Percentiles rank a stretch among this genome's conserved stretches.
phyloP scores from a whole-genome alignment of 2,329 filamentous ascomycete species.

The Colletotrichum lindemuthianum region DNA sequence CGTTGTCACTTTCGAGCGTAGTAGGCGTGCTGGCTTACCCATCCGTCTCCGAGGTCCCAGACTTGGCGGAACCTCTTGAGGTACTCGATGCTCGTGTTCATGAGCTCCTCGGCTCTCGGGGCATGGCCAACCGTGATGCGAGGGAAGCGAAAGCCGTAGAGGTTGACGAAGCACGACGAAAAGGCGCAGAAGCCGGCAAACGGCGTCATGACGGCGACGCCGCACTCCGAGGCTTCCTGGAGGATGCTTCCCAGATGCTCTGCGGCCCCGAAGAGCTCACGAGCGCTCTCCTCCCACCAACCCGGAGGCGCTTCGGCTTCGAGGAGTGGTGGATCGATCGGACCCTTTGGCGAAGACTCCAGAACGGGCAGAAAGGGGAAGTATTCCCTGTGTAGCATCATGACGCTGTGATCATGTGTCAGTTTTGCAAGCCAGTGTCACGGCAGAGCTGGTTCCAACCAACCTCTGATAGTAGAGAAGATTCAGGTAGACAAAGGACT shows the following conservation, averaged over 20 bases:
- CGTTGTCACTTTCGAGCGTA: rapidly evolving
- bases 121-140: conserved; percentile 52
- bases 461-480: conserved; percentile 56
- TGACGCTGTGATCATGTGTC: conserved; percentile 40
- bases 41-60: conserved; percentile 44
- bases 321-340: conserved; percentile 51
- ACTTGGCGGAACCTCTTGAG: conserved; percentile 42
- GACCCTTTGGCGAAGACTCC: conserved; percentile 47
- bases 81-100: conserved; percentile 42
- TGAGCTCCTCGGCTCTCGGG: conserved; percentile 36
- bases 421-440: neutral
- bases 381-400: conserved; percentile 56
- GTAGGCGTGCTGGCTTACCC: conserved; percentile 35
- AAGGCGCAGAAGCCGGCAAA: conserved; percentile 59
- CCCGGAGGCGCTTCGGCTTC: conserved; percentile 49
- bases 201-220: conserved; percentile 49
- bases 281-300: conserved; percentile 53
- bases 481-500: conserved; percentile 55
- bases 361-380: conserved; percentile 54
- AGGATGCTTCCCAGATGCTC: conserved; percentile 48
- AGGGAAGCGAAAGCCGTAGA: conserved; percentile 52
- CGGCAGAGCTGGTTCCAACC: conserved; percentile 4
- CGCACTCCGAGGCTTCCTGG: conserved; percentile 49
- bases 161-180: conserved; percentile 53
- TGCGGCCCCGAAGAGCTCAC: conserved; percentile 48